A percentile compares a stretch with the other conserved stretches of the same genome.
Evolutionary conservation across 2,329 filamentous ascomycete genomes (phyloP).

Genomic region (Nemania serpens): DNA sequence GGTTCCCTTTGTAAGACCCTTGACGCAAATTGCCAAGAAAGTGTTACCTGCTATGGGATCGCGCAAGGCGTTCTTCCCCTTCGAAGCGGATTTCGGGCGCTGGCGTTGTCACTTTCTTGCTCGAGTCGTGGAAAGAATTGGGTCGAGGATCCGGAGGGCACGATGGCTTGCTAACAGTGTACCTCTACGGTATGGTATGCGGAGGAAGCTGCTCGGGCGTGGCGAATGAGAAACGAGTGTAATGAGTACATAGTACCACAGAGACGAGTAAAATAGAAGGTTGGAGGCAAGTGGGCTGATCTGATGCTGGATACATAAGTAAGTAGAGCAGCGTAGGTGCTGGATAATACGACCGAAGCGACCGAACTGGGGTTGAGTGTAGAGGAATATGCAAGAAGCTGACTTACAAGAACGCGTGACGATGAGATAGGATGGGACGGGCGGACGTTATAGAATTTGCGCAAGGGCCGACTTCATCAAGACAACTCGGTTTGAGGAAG

Average conservation of each 20-base stretch:
- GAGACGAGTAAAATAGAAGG: neutral
- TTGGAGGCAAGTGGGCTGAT: neutral
- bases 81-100: neutral
- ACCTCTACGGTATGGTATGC: neutral
- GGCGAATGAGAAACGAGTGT: constrained; percentile 50
- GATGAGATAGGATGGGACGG: too few relatives aligned
- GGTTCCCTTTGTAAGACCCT: neutral
- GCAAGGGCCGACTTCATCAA: too few relatives aligned
- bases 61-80: neutral
- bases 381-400: too few relatives aligned
- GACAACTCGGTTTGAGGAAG: too few relatives aligned
- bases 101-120: neutral
- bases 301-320: neutral
- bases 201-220: constrained; percentile 18
- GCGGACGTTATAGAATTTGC: too few relatives aligned
- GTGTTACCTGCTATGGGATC: too few relatives aligned
- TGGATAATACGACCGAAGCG: too few relatives aligned
- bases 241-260: constrained; percentile 59
- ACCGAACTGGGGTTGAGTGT: too few relatives aligned
- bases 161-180: neutral
- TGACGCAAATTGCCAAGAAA: too few relatives aligned
- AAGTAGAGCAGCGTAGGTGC: neutral
- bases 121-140: neutral
- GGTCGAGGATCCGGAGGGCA: constrained; percentile 8
- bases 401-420: too few relatives aligned